phyloP scores from a whole-genome alignment of 768 basidiomycete species.

The Hortiboletus campestris region DNA sequence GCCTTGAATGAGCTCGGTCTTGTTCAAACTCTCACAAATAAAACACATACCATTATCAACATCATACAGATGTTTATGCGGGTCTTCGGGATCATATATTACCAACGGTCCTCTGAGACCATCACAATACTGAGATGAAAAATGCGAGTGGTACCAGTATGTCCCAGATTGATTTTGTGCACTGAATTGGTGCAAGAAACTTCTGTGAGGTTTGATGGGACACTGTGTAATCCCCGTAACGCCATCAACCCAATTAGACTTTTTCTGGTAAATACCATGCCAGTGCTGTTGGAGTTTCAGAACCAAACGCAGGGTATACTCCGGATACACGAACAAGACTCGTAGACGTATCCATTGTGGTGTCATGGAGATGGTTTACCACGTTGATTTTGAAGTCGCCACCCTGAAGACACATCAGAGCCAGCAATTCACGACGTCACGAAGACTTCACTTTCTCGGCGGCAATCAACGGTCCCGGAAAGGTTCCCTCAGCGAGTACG shows the following conservation, averaged over 20 bases:
- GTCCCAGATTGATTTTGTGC: slow-evolving; percentile 26
- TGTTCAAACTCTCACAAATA: background rate
- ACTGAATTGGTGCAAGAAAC: slow-evolving; percentile 22
- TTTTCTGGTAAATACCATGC: slow-evolving; percentile 49
- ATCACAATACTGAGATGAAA: slow-evolving; percentile 40
- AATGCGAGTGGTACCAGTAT: slow-evolving; percentile 37
- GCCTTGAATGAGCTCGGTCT: background rate
- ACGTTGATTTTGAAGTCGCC: slow-evolving; percentile 43
- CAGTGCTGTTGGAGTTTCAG: slow-evolving; percentile 41
- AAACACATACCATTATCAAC: slow-evolving; percentile 39
- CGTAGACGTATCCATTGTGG: slow-evolving; percentile 48
- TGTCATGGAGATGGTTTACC: slow-evolving; percentile 42
- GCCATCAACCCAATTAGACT: slow-evolving; percentile 47
- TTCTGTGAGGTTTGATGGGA: slow-evolving; percentile 21
- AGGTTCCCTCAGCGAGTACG: slow-evolving; percentile 40
- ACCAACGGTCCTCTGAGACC: slow-evolving; percentile 32
- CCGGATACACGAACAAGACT: slow-evolving; percentile 41
- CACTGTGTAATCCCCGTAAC: slow-evolving; percentile 37
- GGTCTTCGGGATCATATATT: slow-evolving; percentile 44
- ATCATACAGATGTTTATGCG: slow-evolving; percentile 38
- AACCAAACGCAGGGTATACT: background rate
- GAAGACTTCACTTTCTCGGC: slow-evolving; percentile 33
- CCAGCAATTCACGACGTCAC: background rate
- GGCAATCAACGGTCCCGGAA: slow-evolving; percentile 45
- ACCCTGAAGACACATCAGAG: slow-evolving; percentile 28